Base-by-base conservation (phyloP, 768 basidiomycete species). In the Tylopilus plumbeoviolaceoides region DNA sequence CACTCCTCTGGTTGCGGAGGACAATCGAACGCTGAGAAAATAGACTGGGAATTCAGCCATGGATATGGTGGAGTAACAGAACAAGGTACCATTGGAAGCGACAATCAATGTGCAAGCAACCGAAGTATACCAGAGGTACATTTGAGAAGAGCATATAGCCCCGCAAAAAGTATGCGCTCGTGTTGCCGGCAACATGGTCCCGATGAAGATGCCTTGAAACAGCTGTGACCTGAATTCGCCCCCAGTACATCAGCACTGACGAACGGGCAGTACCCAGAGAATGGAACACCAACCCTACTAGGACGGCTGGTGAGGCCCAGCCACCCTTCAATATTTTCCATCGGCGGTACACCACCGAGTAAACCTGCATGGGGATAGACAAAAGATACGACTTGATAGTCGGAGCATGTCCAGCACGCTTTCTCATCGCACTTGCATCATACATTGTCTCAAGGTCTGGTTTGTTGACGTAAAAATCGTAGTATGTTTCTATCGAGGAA, bases 101-200 rank as follows among this genome's bases (percentile, higher is more conserved):
- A 28, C 10, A 40, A 12, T 60, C 23, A 60, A 9, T 40, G 1
- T 17, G 3, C 14, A 18, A 48, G 18, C n/a, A 43, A n/a, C 17
- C 2, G 12, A 30, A 14, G 11, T 25, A 27, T 7, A 18, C 3
- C 10, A 20, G 17, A 33, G 17, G 35, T 31, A 70, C 80, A 31
- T 64, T 85, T 79, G 89, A 89, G 78, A 87, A 91, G n/a, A 92
- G 72, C 21, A 86, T 75, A 70, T 89, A 84, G 38, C 87, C 88
- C n/a, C 89, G 80, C n/a, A 84, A 83, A 48, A 58, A 63, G 49
- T 56, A 69, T n/a, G 51, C 46, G 17, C 41, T 46, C 2, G 79
- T 78, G 30, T 59, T 64, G 36, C 61, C 56, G 0, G 70, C 59
- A 23, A 76, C 51, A 12, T 67, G 1, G 72, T 73, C 30, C 65